Base-by-base conservation (phyloP, 2,329 filamentous ascomycete genomes). In the Neonectria neomacrospora region DNA sequence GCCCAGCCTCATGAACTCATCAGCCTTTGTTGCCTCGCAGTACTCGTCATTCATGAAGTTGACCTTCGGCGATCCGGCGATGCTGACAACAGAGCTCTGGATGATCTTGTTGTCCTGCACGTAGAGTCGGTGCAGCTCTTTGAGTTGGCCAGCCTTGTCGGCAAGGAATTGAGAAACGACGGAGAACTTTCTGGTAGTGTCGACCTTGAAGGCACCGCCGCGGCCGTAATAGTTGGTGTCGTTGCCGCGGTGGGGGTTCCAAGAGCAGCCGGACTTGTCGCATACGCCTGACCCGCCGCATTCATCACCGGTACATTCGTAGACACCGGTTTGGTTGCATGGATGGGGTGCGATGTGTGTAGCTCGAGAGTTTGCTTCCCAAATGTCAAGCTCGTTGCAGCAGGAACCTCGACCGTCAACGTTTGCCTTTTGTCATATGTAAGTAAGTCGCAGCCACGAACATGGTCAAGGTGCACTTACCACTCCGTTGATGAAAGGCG, bases 371-470 rank as follows among this genome's bases (percentile, higher is more conserved):
- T 86, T 86, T 54, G 83, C 83, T 63, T 86, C 84, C 82, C 83
- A 86, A 66, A 86, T 84, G 61, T 86, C 84, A 73, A 86, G 81
- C 70, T 86, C 84, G 67, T 83, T 83, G 68, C 84, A 86, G 79
- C 84, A 86, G 3, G 80, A 73, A 28, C 83, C 69, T 3, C 60
- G 50, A 5, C 66, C 69, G 22, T 56, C 59, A 22, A 69, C 50
- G 51, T 73, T 71, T 3, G 64, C 70, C 70, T 72, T 72, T 5
- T 1, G 1, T 16, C 2, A 0, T 4, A 32, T 47, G 45, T 67
- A 2, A 70, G 63, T 44, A 2, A 1, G 11, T 26, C 8, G 12
- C 2, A 3, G 3, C 4, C 9, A 4, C 14, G 12, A 34, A 16
- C 23, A 7, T 18, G 42, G 1, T 9, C 32, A 37, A 16, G 8